Evolutionary conservation across 1,139 yeast genomes (phyloP).

Genomic region (Zygoascus hellenicus): DNA sequence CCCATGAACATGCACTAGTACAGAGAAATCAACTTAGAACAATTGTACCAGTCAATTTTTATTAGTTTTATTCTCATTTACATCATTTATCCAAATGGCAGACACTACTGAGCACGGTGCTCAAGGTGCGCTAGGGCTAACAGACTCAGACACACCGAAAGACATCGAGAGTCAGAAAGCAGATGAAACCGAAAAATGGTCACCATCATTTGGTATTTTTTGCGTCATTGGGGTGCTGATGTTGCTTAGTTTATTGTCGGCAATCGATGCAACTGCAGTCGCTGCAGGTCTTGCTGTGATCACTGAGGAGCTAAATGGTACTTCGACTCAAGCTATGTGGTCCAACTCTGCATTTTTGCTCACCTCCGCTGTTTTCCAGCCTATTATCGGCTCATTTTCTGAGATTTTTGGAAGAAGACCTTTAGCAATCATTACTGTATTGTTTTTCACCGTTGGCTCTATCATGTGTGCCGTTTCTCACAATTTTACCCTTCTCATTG

Average conservation of each 20-base stretch:
- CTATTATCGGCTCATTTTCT: constrained; percentile 27
- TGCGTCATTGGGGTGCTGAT: constrained; percentile 16
- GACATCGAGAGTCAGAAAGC: background rate
- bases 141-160: background rate
- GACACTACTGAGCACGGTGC: too few relatives aligned
- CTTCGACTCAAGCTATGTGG: constrained; percentile 29
- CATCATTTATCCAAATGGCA: too few relatives aligned
- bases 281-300: constrained; percentile 26
- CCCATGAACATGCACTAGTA: too few relatives aligned
- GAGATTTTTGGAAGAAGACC: constrained; percentile 51
- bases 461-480: constrained; percentile 52
- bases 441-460: constrained; percentile 59
- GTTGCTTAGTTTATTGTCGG: constrained; percentile 21
- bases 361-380: constrained; percentile 28
- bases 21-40: too few relatives aligned
- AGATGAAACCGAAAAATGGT: background rate
- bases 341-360: constrained; percentile 28
- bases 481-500: constrained; percentile 56
- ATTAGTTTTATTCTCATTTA: too few relatives aligned
- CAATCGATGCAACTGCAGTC: constrained; percentile 28
- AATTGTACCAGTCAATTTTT: too few relatives aligned
- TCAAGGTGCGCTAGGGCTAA: too few relatives aligned
- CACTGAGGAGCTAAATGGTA: constrained; percentile 24
- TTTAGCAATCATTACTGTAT: constrained; percentile 44
- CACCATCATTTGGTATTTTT: background rate